Conservation (phyloP, 805 yeast species). For the Schizosaccharomyces japonicus region DNA sequence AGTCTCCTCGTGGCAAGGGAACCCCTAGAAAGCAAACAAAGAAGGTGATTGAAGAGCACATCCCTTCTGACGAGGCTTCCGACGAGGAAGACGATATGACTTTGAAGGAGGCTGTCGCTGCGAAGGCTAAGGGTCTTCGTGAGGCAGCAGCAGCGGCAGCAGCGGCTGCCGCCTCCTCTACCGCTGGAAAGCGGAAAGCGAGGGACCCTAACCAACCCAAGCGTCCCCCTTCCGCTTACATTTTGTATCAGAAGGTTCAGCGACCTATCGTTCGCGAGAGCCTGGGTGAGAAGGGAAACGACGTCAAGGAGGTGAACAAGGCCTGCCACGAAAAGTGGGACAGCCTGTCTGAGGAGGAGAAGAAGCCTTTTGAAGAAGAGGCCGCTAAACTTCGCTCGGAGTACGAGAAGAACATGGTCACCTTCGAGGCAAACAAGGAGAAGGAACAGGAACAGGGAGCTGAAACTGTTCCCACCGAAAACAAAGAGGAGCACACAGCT, state of each 20-base stretch:
- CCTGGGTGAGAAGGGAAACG: conserved; percentile 3
- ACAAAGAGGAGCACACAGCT: too few relatives aligned
- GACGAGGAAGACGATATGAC: too few relatives aligned
- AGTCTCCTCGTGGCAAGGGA: neutral
- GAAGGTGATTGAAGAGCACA: neutral
- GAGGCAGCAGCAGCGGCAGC: neutral
- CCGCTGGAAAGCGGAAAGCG: conserved; percentile 1
- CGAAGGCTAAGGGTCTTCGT: too few relatives aligned
- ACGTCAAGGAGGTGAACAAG: conserved; percentile 1
- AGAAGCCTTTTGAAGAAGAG: conserved; percentile 1
- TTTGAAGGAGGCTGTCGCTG: too few relatives aligned
- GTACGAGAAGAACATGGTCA: neutral
- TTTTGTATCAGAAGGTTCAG: neutral
- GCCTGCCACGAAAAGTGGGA: conserved; percentile 3
- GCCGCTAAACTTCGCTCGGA: neutral
- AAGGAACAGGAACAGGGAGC: too few relatives aligned
- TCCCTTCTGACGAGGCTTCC: neutral
- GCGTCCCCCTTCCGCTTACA: conserved; percentile 4
- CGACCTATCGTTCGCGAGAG: neutral
- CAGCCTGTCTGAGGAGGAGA: neutral
- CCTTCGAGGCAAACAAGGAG: neutral
- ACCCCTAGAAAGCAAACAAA: neutral
- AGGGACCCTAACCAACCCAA: conserved; percentile 5
- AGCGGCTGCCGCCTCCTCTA: neutral
- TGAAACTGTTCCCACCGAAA: too few relatives aligned